Evolutionary conservation across 2,329 filamentous ascomycete species (phyloP).

Genomic region (Gremmenia infestans): DNA sequence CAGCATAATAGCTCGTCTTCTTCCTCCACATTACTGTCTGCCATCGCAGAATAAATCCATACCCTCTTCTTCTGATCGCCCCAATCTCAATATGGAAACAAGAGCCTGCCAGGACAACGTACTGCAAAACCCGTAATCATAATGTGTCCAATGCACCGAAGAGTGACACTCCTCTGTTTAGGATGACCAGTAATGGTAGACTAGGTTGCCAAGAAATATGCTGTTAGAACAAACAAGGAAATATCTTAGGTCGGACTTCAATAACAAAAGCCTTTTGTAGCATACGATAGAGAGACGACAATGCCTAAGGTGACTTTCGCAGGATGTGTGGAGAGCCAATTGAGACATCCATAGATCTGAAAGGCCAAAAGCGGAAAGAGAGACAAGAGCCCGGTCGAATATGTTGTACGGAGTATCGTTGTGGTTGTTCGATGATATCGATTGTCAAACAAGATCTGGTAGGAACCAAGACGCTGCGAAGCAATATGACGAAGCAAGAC

Average conservation of each 20-base stretch:
- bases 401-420: slow-evolving; percentile 26
- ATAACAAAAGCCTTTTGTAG: slow-evolving; percentile 16
- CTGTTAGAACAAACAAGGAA: slow-evolving; percentile 29
- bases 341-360: slow-evolving; percentile 32
- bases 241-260: slow-evolving; percentile 26
- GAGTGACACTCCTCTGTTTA: slow-evolving; percentile 47
- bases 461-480: slow-evolving; percentile 24
- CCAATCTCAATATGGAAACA: slow-evolving; percentile 18
- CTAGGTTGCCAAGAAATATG: slow-evolving; percentile 33
- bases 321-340: slow-evolving; percentile 29
- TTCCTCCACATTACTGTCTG: slow-evolving; percentile 22
- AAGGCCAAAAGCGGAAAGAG: slow-evolving; percentile 29
- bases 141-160: slow-evolving; percentile 56
- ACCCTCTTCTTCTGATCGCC: slow-evolving; percentile 13
- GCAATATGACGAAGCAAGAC: slow-evolving; percentile 26
- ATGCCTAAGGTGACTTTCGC: slow-evolving; percentile 28
- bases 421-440: slow-evolving; percentile 27
- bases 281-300: slow-evolving; percentile 23
- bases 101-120: slow-evolving; percentile 18
- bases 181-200: slow-evolving; percentile 49
- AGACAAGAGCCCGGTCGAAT: slow-evolving; percentile 27
- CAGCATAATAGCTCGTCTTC: slow-evolving; percentile 21
- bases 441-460: slow-evolving; percentile 29
- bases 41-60: slow-evolving; percentile 21
- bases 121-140: slow-evolving; percentile 55